Conservation (phyloP, 2,329 filamentous ascomycete genomes). For the Apiospora rasikravindrae region DNA sequence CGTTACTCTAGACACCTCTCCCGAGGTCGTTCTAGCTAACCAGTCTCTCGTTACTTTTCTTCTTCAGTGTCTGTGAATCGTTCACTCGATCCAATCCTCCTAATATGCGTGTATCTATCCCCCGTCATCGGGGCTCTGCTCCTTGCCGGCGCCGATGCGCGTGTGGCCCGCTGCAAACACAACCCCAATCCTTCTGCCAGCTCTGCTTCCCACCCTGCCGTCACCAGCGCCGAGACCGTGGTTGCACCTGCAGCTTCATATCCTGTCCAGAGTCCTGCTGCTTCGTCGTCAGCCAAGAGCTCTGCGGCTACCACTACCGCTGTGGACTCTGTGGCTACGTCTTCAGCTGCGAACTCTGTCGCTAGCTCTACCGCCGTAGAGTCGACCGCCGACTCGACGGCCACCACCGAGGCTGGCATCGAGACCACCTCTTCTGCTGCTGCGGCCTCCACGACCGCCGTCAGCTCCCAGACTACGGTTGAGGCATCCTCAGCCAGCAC, state of each 20-base stretch:
- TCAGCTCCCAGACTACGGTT: neutral
- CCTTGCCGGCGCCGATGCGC: slow-evolving; percentile 20
- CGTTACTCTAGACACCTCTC: neutral
- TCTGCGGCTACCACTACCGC: neutral
- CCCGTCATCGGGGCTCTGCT: slow-evolving; percentile 20
- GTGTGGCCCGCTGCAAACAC: slow-evolving; percentile 4
- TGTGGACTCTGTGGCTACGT: neutral
- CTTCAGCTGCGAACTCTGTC: neutral
- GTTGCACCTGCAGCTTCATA: neutral
- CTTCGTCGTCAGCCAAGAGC: neutral
- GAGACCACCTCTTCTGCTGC: neutral
- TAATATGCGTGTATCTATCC: slow-evolving; percentile 8
- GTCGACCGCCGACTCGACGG: neutral
- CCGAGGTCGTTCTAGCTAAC: neutral
- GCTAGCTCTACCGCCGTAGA: neutral
- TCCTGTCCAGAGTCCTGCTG: neutral
- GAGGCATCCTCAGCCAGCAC: neutral
- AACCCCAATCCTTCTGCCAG: slow-evolving; percentile 11
- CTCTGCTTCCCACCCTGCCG: slow-evolving; percentile 1
- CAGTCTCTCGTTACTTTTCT: slow-evolving; percentile 14
- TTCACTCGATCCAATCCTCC: neutral
- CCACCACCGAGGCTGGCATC: neutral
- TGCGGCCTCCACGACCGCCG: neutral
- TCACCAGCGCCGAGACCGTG: neutral
- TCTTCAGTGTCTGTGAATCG: neutral